Evolutionary conservation across 345 rosid genomes (phyloP).

Genomic region (Eucalyptus shirleyi): DNA sequence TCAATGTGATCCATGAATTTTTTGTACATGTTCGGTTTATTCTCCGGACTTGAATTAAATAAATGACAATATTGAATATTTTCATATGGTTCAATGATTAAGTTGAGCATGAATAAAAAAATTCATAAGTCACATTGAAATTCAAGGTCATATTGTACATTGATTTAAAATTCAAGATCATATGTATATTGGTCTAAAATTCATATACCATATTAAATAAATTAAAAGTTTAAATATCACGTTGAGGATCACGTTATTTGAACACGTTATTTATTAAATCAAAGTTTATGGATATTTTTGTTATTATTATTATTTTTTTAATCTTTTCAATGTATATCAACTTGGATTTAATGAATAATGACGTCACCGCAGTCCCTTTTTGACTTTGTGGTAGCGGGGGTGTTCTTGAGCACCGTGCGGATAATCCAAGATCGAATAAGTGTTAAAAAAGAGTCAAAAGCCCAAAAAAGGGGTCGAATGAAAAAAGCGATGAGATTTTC

Average conservation of each 20-base stretch:
- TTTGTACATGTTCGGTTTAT: too few species aligned
- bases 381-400: background rate
- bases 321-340: background rate
- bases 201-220: rapidly evolving
- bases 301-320: rapidly evolving
- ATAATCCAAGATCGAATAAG: background rate
- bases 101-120: too few species aligned
- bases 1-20: too few species aligned
- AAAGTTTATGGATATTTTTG: too few species aligned
- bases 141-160: rapidly evolving
- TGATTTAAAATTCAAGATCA: rapidly evolving
- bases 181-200: rapidly evolving
- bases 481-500: background rate
- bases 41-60: rapidly evolving
- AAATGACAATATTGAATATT: too few species aligned
- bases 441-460: background rate
- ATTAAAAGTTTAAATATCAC: rapidly evolving
- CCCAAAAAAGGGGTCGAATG: background rate
- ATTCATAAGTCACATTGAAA: too few species aligned
- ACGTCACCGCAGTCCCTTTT: background rate
- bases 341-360: background rate
- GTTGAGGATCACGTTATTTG: rapidly evolving
- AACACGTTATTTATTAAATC: rapidly evolving
- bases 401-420: background rate
- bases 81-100: too few species aligned